Evolutionary conservation across 139 green algal genomes (phyloP).

Genomic region (Coccomyxa sp.): DNA sequence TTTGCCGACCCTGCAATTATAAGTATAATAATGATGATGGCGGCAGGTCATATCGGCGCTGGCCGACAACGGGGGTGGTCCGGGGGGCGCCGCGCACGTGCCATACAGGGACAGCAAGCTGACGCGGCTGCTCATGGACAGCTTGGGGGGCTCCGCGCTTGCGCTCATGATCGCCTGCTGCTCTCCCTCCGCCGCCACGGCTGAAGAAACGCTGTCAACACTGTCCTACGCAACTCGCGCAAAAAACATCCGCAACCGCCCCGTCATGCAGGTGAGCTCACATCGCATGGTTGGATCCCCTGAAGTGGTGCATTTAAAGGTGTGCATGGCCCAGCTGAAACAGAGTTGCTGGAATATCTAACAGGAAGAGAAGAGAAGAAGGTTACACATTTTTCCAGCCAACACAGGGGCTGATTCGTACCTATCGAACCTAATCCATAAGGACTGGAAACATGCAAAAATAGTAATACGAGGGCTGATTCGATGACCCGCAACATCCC

Average conservation of each 20-base stretch:
- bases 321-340: no score
- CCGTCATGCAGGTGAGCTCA: conserved; percentile 47
- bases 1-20: no score
- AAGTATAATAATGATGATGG: no score
- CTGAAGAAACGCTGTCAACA: conserved; percentile 84
- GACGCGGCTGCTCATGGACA: conserved; percentile 89
- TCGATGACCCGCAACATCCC: no score
- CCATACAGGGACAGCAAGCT: conserved; percentile 75
- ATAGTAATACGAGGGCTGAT: no score
- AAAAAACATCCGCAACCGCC: conserved; percentile 82
- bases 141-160: conserved; percentile 55
- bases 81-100: conserved; percentile 32
- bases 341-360: no score
- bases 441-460: no score
- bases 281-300: conserved; percentile 1
- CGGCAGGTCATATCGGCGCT: conserved; percentile 64
- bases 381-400: no score
- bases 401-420: no score
- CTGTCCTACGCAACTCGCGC: conserved; percentile 82
- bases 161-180: conserved; percentile 90
- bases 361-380: no score
- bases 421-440: no score
- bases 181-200: conserved; percentile 42
- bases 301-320: no score
- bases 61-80: conserved; percentile 33